Percentiles rank a stretch among this genome's conserved stretches.
Evolutionary conservation across 169 alveolate genomes (phyloP).

Genomic region (Babesia microti): DNA sequence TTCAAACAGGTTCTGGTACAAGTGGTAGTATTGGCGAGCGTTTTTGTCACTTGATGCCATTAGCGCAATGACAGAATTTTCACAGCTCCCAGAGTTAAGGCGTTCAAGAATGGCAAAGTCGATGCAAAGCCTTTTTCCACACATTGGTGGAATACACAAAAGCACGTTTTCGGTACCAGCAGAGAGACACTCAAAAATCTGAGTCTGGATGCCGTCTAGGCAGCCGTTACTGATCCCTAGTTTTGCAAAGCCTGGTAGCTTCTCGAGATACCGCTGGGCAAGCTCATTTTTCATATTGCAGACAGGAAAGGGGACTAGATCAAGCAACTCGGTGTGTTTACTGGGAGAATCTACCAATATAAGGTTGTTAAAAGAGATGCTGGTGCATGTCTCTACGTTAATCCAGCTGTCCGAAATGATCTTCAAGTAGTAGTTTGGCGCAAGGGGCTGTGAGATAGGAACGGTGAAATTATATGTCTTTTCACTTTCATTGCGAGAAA

Average conservation of each 20-base stretch:
- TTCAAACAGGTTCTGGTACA: constrained; percentile 27
- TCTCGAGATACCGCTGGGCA: constrained; percentile 3
- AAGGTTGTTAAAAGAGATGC: constrained; percentile 52
- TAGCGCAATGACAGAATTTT: constrained; percentile 28
- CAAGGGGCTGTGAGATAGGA: constrained; percentile 91
- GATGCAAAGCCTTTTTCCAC: constrained; percentile 45
- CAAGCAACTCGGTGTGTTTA: constrained; percentile 87
- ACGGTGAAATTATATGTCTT: constrained; percentile 83
- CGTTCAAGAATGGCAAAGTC: constrained; percentile 39
- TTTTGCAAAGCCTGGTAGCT: background rate
- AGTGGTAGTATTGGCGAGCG: constrained; percentile 12
- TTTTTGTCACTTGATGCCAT: constrained; percentile 15
- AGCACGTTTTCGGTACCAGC: constrained; percentile 42
- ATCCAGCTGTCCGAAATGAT: constrained; percentile 88
- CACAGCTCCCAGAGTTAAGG: constrained; percentile 8
- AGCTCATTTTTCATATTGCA: constrained; percentile 19
- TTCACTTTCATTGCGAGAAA: constrained; percentile 59
- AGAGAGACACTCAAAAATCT: constrained; percentile 44
- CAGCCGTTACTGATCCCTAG: constrained; percentile 13
- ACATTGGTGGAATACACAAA: constrained; percentile 45
- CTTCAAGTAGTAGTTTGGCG: constrained; percentile 90
- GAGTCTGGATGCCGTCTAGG: constrained; percentile 52
- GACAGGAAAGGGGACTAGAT: constrained; percentile 85
- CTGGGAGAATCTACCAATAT: constrained; percentile 84
- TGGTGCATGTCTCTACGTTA: constrained; percentile 53